Base-by-base conservation (phyloP, 2,329 filamentous ascomycete genomes). In the Annulohypoxylon truncatum region DNA sequence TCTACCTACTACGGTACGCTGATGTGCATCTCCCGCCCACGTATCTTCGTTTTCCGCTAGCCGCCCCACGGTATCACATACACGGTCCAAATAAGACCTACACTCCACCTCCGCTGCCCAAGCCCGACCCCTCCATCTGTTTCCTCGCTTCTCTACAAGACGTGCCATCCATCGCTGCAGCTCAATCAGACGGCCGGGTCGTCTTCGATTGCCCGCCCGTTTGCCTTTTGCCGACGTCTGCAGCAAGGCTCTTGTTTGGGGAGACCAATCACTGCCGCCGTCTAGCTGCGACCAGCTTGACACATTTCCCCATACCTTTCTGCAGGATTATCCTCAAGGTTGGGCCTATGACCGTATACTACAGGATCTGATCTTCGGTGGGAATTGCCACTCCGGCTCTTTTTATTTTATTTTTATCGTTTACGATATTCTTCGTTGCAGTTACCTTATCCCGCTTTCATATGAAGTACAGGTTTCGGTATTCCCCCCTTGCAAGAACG, bases 1-100 rank as follows among this genome's bases (percentile, higher is more conserved):
- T 67, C 68, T 61, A 70, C 71, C 67, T 72, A 44, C 64, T 69
- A 63, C 61, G 61, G 67, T 67, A 69, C 66, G 65, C 68, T 73
- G 73, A 76, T 76, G 71, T 74, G 72, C 73, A 73, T 74, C 70
- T 76, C 72, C 74, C 74, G 72, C 72, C 71, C 72, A 75, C 71
- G 71, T 69, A 73, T 72, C 69, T 68, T 69, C 65, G 47, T 69
- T 68, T 74, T 72, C 73, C 71, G 65, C 72, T 71, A 75, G 73
- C 71, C 71, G 74, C 74, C 75, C 75, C 75, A 75, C 74, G 74
- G 72, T 73, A 74, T 73, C 70, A 72, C 69, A 73, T 74, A 73
- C 63, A 73, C 64, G 67, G 70, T 72, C 68, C 71, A 74, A 77
- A 76, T 75, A 75, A 75, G 73, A 74, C 70, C 68, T 73, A 71